Evolutionary conservation across 805 yeast genomes (phyloP).

Genomic region (Candida sonorensis): DNA sequence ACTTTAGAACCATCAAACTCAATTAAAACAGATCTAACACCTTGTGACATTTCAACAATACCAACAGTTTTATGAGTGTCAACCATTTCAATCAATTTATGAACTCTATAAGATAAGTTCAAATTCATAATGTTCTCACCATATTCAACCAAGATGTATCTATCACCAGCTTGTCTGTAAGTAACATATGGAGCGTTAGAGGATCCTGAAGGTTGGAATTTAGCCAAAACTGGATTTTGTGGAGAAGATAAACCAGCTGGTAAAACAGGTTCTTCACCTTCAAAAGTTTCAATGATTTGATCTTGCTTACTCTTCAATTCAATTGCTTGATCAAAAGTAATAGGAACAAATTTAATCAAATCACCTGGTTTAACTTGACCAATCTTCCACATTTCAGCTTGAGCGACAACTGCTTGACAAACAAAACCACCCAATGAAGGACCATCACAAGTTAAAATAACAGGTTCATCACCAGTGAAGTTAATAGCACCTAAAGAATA

Average conservation of each 20-base stretch:
- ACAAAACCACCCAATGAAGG: conserved; percentile 98
- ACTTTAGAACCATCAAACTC: conserved; percentile 66
- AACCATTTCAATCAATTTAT: conserved; percentile 72
- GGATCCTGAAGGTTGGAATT: conserved; percentile 37
- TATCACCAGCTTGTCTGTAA: conserved; percentile 96
- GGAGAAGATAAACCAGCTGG: conserved; percentile 34
- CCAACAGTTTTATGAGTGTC: conserved; percentile 61
- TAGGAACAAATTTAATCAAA: conserved; percentile 69
- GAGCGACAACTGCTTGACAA: conserved; percentile 92
- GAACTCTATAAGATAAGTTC: conserved; percentile 78
- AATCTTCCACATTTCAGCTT: conserved; percentile 97
- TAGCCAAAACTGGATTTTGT: conserved; percentile 65
- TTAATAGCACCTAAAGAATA: conserved; percentile 95
- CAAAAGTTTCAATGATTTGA: conserved; percentile 36
- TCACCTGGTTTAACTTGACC: conserved; percentile 98
- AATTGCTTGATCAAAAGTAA: conserved; percentile 63
- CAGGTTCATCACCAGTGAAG: conserved; percentile 98
- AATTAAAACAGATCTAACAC: conserved; percentile 90
- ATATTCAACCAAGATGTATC: conserved; percentile 85
- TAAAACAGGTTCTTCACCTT: conserved; percentile 31
- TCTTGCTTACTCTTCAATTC: conserved; percentile 58
- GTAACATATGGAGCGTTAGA: conserved; percentile 60
- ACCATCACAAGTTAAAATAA: conserved; percentile 93
- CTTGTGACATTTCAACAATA: conserved; percentile 92
- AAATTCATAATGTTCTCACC: conserved; percentile 87